These are phyloP conservation scores for Coleophoma eucalyptorum DNA, from an alignment of 2,329 filamentous ascomycete species.

Conservation along the genomic window DNA sequence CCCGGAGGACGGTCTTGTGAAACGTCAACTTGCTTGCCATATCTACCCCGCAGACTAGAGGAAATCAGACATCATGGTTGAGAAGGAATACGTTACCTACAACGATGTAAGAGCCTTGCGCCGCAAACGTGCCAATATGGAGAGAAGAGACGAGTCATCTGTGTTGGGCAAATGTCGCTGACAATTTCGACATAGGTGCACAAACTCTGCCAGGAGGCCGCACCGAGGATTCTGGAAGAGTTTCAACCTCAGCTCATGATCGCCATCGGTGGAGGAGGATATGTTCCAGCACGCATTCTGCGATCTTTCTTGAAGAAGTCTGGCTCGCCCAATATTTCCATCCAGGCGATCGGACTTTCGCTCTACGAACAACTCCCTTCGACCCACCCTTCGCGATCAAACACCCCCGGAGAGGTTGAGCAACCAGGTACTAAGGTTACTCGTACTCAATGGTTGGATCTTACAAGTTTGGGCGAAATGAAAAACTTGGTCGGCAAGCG, in stretches of 20 bases:
- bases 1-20: background rate
- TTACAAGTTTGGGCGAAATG: conserved; percentile 79
- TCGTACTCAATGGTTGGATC: conserved; percentile 95
- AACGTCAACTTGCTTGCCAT: background rate
- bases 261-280: conserved; percentile 95
- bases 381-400: conserved; percentile 47
- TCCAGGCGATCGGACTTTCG: conserved; percentile 97
- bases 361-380: conserved; percentile 81
- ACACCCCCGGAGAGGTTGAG: conserved; percentile 49
- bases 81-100: conserved; percentile 89
- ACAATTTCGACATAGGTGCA: conserved; percentile 63
- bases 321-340: conserved; percentile 89
- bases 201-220: conserved; percentile 90
- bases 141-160: too few relatives aligned
- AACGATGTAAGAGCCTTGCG: conserved; percentile 64
- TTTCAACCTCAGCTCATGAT: conserved; percentile 97
- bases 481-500: conserved; percentile 86
- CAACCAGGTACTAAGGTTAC: conserved; percentile 88
- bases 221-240: conserved; percentile 73
- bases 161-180: too few relatives aligned
- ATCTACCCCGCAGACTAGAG: background rate
- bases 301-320: conserved; percentile 94
- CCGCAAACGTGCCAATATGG: too few relatives aligned
- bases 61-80: conserved; percentile 59
- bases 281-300: conserved; percentile 93